A percentile compares a stretch with the other conserved stretches of the same genome.
Conservation (phyloP, 2,329 filamentous ascomycete species). For the Aureobasidium leucospermi region DNA sequence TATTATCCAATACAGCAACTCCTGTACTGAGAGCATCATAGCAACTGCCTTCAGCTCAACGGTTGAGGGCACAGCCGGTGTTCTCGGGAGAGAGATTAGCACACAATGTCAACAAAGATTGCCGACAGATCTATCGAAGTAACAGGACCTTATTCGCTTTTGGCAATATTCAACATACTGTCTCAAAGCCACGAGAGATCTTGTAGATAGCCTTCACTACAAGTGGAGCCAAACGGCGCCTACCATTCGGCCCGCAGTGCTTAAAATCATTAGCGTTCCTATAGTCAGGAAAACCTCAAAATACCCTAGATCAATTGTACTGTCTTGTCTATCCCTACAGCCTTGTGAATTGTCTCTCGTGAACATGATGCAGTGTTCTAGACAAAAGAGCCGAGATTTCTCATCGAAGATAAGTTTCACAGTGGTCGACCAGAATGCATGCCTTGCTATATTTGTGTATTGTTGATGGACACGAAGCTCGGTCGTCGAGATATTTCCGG, state of each 20-base stretch:
- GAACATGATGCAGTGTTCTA: neutral
- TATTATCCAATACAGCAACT: neutral
- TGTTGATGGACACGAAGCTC: neutral
- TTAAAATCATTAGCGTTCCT: conserved; percentile 3
- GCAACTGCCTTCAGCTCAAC: neutral
- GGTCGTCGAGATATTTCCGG: neutral
- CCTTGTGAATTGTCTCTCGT: neutral
- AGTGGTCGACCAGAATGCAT: neutral
- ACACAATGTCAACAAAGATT: neutral
- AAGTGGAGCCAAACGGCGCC: conserved; percentile 6
- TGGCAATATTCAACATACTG: neutral
- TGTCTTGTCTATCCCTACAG: conserved; percentile 4
- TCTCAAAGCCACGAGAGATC: conserved; percentile 5
- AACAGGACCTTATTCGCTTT: neutral
- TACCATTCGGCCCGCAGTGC: conserved; percentile 7
- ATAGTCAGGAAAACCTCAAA: neutral
- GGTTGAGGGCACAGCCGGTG: neutral
- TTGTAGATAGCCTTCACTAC: neutral
- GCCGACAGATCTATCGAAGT: neutral
- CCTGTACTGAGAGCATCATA: neutral
- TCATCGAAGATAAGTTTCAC: neutral
- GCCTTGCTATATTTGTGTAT: neutral
- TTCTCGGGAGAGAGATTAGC: neutral
- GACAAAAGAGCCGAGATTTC: neutral
- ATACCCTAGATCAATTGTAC: neutral